phyloP scores from a whole-genome alignment of 805 yeast species.

The Clavispora carvajalis region DNA sequence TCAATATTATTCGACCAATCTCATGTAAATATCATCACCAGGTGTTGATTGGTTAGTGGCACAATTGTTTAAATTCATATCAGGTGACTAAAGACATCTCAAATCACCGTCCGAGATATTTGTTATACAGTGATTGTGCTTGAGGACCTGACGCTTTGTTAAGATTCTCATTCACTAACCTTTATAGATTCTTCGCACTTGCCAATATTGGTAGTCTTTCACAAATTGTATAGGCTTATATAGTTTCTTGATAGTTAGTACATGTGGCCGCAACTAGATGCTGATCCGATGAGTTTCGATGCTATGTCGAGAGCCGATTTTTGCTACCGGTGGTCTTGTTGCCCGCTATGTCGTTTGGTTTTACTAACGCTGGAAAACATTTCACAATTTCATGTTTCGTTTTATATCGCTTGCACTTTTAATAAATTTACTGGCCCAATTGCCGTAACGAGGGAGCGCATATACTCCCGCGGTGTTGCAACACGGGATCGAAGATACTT shows the following conservation, averaged over 20 bases:
- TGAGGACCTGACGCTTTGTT: background rate
- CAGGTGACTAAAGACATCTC: background rate
- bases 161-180: background rate
- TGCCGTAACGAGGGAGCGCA: too few species aligned
- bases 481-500: too few species aligned
- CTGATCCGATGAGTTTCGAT: background rate
- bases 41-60: background rate
- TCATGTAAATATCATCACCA: constrained; percentile 1
- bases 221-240: constrained; percentile 3
- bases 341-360: background rate
- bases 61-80: background rate
- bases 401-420: background rate
- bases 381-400: background rate
- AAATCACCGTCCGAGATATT: background rate
- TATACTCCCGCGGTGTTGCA: background rate
- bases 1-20: background rate
- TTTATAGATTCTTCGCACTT: background rate
- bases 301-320: background rate
- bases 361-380: background rate
- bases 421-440: background rate
- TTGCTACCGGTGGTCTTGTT: background rate
- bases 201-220: background rate
- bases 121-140: background rate
- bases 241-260: constrained; percentile 4
- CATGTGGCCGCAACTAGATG: constrained; percentile 2